phyloP scores from a whole-genome alignment of 371 early-diverging fungal species.

The Synchytrium microbalum region DNA sequence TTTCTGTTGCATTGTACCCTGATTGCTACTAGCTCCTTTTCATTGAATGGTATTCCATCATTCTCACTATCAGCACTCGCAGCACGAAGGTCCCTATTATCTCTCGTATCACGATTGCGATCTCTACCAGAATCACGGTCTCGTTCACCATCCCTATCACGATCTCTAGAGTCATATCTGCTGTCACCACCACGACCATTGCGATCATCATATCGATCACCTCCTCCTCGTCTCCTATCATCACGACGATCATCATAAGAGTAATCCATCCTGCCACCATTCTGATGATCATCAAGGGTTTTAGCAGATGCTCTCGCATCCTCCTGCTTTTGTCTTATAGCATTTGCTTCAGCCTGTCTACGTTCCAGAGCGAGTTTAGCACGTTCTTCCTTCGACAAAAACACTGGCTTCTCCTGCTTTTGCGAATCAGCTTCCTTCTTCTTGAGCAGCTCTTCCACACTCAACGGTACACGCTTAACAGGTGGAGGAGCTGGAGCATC shows the following conservation, averaged over 20 bases:
- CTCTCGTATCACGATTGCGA: conserved; percentile 20
- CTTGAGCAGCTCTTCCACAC: conserved; percentile 65
- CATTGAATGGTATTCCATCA: conserved; percentile 23
- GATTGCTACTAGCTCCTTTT: conserved; percentile 49
- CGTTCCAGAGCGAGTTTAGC: conserved; percentile 75
- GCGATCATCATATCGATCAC: conserved; percentile 13
- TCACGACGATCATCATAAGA: neutral
- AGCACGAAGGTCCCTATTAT: conserved; percentile 27
- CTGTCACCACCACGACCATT: conserved; percentile 17
- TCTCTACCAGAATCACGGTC: conserved; percentile 19
- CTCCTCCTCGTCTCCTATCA: conserved; percentile 19
- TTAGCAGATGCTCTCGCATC: conserved; percentile 57
- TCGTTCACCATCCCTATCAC: conserved; percentile 16
- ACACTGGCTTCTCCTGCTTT: conserved; percentile 60
- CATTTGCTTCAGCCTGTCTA: conserved; percentile 75
- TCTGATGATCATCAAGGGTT: conserved; percentile 10
- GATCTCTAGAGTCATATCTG: conserved; percentile 17
- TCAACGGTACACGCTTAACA: conserved; percentile 55
- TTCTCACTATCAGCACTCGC: conserved; percentile 3
- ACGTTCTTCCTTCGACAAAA: conserved; percentile 88
- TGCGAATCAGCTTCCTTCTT: conserved; percentile 53
- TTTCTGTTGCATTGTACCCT: conserved; percentile 12
- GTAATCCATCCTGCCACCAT: conserved; percentile 11
- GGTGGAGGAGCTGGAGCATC: conserved; percentile 13
- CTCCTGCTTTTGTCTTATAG: conserved; percentile 34